Evolutionary conservation across 306 rosid species (phyloP), one percentile per base, ranked within the genome.

Genomic region (Purshia tridentata): DNA sequence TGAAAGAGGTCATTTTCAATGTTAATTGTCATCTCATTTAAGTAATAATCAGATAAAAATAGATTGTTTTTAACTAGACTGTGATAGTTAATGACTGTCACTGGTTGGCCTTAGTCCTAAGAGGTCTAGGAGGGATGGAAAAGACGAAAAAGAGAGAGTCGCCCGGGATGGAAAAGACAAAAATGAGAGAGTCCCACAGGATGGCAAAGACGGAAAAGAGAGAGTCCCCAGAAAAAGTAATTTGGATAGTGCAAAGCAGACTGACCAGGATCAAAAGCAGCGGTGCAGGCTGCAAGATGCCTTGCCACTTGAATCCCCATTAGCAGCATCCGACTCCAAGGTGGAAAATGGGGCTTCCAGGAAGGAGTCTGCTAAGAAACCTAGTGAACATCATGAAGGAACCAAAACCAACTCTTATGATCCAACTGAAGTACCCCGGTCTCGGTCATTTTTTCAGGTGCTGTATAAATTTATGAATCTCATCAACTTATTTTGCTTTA

Each of bases 81-180:
- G 49, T 52, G 11, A 9, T 68, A 51, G 49, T 20, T 76, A 67
- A 37, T 61, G 20, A 76, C 8, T 63, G 61, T 69, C 19, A 46
- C 23, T 72, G 78, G 49, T 75, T 83, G 59, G 23, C 70, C 67
- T 39, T 80, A 91, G 99, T 79, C 90, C 95, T 20, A 91, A 86
- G 88, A 84, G 91, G 81, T 81, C 82, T 45, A 89, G 89, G 86
- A 94, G 92, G 83, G 92, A 86, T 83, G 89, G 78, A 50, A 83
- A 80, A 62, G 84, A 77, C 23, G 88, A 71, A 73, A 83, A 78
- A 10, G 88, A 82, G 57, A 88, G 86, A 83, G 42, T 67, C 40
- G 2, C 35, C 35, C 35, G 92, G 83, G 95, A 86, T 83, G 89
- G 78, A 50, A 83, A 80, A 62, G 84, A 77, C 37, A 88, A 71